Base-by-base conservation (phyloP, 2,329 filamentous ascomycete species). In the Raffaelea ambrosiae region DNA sequence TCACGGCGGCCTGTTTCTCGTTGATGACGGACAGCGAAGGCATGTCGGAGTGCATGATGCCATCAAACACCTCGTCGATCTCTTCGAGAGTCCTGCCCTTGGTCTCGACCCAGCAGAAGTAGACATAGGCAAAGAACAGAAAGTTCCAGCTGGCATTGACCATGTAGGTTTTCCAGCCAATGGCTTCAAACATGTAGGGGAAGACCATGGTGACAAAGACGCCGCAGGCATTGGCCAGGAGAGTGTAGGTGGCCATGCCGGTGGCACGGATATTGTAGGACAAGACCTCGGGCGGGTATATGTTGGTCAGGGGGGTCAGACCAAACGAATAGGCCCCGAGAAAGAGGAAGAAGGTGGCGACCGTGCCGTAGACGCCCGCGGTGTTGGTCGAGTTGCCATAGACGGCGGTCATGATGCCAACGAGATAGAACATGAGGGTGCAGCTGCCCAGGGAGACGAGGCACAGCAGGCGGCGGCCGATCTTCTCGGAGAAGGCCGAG, bases 341-440 rank as follows among this genome's bases (percentile, higher is more conserved):
- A 49, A 76, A 77, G 39, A 78, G 62, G 61, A 77, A 78, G 44
- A 77, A 71, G 56, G 77, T 71, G 21, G 70, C 72, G n/a, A 78
- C 39, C 16, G 47, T 48, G 26, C 42, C 47, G 20, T 49, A 49
- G 39, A 49, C 16, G 21, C 47, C 47, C 5, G 43, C 42, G 5
- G 38, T 42, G 47, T 44, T 36, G 8, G 2, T 33, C 36, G 39
- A 43, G 8, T 20, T 39, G 31, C 45, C 49, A 18, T 41, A 66
- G 5, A 68, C 69, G 14, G 72, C 63, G 9, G 72, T 74, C 61
- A 78, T 70, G 47, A 66, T 70, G 18, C 48, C 49, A 35, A 51
- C 43, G 20, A 33, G 19, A 29, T 51, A 51, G 18, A 76, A 61
- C 26, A 51, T 40, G 38, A 40, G 3, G 5, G 44, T 49, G 43